These are phyloP conservation scores for Spencermartinsiella europaea DNA, from an alignment of 805 yeast species.

Conservation along the genomic window DNA sequence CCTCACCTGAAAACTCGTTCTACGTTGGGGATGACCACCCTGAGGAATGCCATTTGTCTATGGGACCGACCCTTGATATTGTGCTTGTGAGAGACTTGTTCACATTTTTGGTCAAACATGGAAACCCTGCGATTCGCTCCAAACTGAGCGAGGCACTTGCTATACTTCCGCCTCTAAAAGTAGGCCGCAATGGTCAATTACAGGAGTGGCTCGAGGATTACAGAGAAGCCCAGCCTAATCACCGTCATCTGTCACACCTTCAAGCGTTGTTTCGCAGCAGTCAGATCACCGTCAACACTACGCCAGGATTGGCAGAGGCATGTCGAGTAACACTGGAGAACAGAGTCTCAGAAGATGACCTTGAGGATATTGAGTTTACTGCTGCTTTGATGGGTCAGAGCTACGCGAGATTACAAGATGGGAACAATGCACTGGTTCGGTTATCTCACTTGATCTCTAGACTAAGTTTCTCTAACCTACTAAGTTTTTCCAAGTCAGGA, in stretches of 20 bases:
- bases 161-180: conserved; percentile 2
- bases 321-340: neutral
- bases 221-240: conserved; percentile 11
- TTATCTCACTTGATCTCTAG: conserved; percentile 5
- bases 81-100: conserved; percentile 2
- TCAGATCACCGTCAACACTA: conserved; percentile 2
- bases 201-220: conserved; percentile 11
- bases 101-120: neutral
- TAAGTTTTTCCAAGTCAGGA: conserved; percentile 10
- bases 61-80: conserved; percentile 7
- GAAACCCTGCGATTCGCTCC: neutral
- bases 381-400: conserved; percentile 3
- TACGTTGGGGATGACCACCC: conserved; percentile 1
- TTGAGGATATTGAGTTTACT: conserved; percentile 11
- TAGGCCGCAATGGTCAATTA: conserved; percentile 8
- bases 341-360: conserved; percentile 1
- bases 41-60: neutral
- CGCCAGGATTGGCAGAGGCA: conserved; percentile 6
- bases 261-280: conserved; percentile 6
- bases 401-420: conserved; percentile 5
- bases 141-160: neutral
- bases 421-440: neutral
- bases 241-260: conserved; percentile 12
- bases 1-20: conserved; percentile 7
- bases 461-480: conserved; percentile 7